Conservation (phyloP, 192 early-diverging fungal species). For the Nowakowskiella sp. region DNA sequence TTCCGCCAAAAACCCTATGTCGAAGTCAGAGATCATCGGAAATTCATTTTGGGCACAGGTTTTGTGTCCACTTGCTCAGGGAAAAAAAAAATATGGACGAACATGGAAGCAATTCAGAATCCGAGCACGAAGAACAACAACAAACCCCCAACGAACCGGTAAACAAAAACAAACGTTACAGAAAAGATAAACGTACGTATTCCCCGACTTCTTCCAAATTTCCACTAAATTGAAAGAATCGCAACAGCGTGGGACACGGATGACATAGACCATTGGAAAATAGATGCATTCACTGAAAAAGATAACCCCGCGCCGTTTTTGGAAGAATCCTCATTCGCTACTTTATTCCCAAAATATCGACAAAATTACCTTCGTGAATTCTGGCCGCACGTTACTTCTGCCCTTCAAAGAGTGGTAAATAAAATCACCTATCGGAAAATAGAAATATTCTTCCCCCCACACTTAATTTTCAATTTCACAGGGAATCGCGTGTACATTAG, state of each 20-base stretch:
- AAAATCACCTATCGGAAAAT: not conserved
- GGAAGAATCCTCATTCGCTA: constrained; percentile 95
- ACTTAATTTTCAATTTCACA: constrained; percentile 21
- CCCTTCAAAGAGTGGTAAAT: constrained; percentile 65
- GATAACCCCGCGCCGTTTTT: constrained; percentile 52
- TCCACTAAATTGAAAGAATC: not conserved
- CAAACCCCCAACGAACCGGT: too few species aligned
- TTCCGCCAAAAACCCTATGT: too few species aligned
- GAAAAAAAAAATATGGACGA: too few species aligned
- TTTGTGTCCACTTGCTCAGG: too few species aligned
- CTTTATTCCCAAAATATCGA: constrained; percentile 96
- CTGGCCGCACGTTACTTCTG: constrained; percentile 80
- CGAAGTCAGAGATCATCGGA: too few species aligned
- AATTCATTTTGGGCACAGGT: too few species aligned
- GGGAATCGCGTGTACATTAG: constrained; percentile 82
- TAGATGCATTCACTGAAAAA: constrained; percentile 75
- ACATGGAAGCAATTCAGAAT: too few species aligned
- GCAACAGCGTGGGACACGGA: constrained; percentile 73
- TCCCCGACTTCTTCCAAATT: not conserved
- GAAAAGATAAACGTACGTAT: constrained; percentile 50
- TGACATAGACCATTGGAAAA: constrained; percentile 90
- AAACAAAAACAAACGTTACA: constrained; percentile 47
- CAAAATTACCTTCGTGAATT: constrained; percentile 87
- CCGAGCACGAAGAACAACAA: too few species aligned
- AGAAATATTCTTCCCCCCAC: not conserved